phyloP scores from a whole-genome alignment of 2,329 filamentous ascomycete species.

The Dactylella cylindrospora region DNA sequence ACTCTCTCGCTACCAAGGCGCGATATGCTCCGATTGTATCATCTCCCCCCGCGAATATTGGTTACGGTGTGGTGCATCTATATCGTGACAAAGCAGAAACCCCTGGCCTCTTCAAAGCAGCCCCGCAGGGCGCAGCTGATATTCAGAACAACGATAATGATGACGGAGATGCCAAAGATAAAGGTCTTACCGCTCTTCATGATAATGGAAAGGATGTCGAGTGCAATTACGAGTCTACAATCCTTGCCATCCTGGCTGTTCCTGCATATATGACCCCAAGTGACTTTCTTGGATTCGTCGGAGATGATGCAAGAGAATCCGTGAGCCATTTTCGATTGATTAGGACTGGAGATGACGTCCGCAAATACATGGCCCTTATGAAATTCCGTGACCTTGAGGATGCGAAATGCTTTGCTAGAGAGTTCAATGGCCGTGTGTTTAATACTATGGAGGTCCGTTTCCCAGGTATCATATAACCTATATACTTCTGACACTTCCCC shows the following conservation, averaged over 20 bases:
- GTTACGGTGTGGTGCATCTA: constrained; percentile 91
- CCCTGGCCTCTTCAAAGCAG: constrained; percentile 57
- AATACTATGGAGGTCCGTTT: constrained; percentile 78
- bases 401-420: constrained; percentile 76
- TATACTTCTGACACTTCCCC: constrained; percentile 43
- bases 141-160: not conserved
- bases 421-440: constrained; percentile 91
- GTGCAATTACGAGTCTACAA: constrained; percentile 66
- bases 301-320: constrained; percentile 78
- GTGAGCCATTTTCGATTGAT: constrained; percentile 95
- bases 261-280: constrained; percentile 89
- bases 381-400: constrained; percentile 78
- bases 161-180: constrained; percentile 52
- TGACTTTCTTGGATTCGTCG: constrained; percentile 88
- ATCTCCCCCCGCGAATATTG: constrained; percentile 70
- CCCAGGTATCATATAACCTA: constrained; percentile 6
- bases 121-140: not conserved
- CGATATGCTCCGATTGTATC: constrained; percentile 68
- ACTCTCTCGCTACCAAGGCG: constrained; percentile 70
- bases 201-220: no score
- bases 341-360: constrained; percentile 80
- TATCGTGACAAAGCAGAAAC: constrained; percentile 83
- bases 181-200: not conserved
- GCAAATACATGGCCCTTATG: constrained; percentile 85
- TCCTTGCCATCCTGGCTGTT: constrained; percentile 88